Base-by-base conservation (phyloP, 805 yeast genomes). In the Ogataea nitratoaversa region DNA sequence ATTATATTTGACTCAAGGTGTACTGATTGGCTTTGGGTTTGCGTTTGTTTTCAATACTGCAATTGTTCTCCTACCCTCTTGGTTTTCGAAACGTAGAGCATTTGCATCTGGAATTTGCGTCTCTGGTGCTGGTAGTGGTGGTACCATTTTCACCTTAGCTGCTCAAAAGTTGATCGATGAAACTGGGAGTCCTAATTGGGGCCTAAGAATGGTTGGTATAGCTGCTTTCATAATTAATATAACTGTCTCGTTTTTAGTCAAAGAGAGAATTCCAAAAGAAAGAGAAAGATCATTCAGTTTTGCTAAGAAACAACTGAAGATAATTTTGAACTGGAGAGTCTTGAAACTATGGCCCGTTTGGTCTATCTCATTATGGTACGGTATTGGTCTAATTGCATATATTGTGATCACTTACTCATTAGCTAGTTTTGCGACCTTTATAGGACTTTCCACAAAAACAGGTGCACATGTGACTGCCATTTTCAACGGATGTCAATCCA, bases 21-120 rank as follows among this genome's bases (percentile, higher is more conserved):
- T 72, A 3, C 41, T 77, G 27, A 66, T 72, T 27, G 83, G 82
- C 1, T 27, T 70, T 4, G 72, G 80, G 2, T 72, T 73, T 37
- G 68, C 73, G 11, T 50, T 76, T 17, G 56, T 76, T n/a, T 74
- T 69, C 48, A 63, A 74, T n/a, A 80, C 81, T 0, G 67, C 73
- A 2, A 66, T 76, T 7, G 57, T 53, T 24, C 60, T 75, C 4
- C 47, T 78, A 18, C 76, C 83, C 0, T 64, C 72, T 7, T 78
- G 83, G 82, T 78, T 78, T 53, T 54, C 71, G 32, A 66, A 67
- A 27, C 62, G 60, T 27, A 61, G 76, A 39, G 73, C 77, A 2
- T 25, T 65, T 11, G 72, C 74, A 0, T 53, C 56, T 30, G 68
- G 73, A 12, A 41, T 70, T 5, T 60, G 61, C 8, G 58, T 67